Conservation (phyloP, 331 rosid genomes). For the Arachis monticola region DNA sequence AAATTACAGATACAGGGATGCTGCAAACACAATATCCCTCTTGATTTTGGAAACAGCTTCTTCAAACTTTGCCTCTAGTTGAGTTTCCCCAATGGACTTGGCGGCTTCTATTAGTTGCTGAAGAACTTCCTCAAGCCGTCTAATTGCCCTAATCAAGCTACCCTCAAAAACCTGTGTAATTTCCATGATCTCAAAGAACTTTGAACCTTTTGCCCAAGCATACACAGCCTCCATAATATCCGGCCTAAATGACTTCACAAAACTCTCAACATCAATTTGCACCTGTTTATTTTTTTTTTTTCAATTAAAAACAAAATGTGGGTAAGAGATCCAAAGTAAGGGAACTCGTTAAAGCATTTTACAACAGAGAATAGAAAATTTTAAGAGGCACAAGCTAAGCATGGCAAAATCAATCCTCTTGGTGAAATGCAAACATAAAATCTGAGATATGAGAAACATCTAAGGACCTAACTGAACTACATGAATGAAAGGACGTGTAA, state of each 20-base stretch:
- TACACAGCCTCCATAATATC: conserved; percentile 97
- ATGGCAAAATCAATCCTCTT: neutral
- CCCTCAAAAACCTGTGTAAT: conserved; percentile 85
- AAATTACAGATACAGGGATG: conserved; percentile 80
- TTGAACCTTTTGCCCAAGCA: conserved; percentile 96
- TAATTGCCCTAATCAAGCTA: conserved; percentile 91
- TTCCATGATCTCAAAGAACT: conserved; percentile 92
- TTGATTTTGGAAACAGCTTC: conserved; percentile 91
- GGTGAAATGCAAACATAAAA: neutral
- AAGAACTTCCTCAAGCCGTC: conserved; percentile 93
- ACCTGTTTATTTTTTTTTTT: conserved; percentile 48
- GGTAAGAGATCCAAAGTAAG: neutral
- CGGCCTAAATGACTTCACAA: conserved; percentile 83
- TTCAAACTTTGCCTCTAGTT: conserved; percentile 81
- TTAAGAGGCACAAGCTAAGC: neutral
- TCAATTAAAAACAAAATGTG: neutral
- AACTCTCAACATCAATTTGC: conserved; percentile 82
- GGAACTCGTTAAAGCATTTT: neutral
- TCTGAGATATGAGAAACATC: neutral
- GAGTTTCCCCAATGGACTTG: conserved; percentile 87
- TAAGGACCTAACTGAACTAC: neutral
- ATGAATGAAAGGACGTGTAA: neutral
- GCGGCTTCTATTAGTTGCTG: conserved; percentile 93
- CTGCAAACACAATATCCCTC: conserved; percentile 97
- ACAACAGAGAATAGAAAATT: conserved; percentile 3